Base-by-base conservation (phyloP, 192 early-diverging fungal species). In the Mortierella claussenii region DNA sequence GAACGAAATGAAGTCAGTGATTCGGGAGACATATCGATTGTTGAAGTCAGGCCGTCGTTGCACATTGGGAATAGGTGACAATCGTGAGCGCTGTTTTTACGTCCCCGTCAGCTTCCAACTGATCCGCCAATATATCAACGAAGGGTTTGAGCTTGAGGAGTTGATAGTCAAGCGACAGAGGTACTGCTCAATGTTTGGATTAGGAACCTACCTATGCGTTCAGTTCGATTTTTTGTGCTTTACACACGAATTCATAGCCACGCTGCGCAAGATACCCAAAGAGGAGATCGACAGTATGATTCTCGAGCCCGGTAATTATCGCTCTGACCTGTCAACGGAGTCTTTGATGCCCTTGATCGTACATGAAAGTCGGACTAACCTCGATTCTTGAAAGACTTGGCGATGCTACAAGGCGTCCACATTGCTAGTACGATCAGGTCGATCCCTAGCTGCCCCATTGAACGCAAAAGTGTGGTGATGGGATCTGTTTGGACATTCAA, bases 61-160 rank as follows among this genome's bases (percentile, higher is more conserved):
- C 49, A 96, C 94, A 0, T 67, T 97, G n/a, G 96, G 96, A 0
- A 97, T 97, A 55, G 96, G 96, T 23, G 96, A 97, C 56, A 97
- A 97, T 56, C 84, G 96, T 28, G 91, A 92, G 48, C 92, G 94
- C 47, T 94, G 94, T 62, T 96, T 92, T 55, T 96, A 96, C 49
- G 88, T 94, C 32, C 93, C 93, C 9, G 92, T 97, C 15, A 88
- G 91, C 32, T 96, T 92, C 65, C 88, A 94, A 46, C 82, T 93
- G 30, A 91, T 96, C 65, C 71, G 93, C 0, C 87, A 87, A 42
- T 97, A 97, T 62, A 86, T 96, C 26, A 76, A 90, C 60, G 63
- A 79, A 24, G 96, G 96, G 0, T 97, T 97, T 81, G 93, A 92
- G 55, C 67, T 97, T 6, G 96, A 97, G 51, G 95, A 96, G 79